Base-by-base conservation (phyloP, 208 protist species). In the Balamuthia mandrillaris region DNA sequence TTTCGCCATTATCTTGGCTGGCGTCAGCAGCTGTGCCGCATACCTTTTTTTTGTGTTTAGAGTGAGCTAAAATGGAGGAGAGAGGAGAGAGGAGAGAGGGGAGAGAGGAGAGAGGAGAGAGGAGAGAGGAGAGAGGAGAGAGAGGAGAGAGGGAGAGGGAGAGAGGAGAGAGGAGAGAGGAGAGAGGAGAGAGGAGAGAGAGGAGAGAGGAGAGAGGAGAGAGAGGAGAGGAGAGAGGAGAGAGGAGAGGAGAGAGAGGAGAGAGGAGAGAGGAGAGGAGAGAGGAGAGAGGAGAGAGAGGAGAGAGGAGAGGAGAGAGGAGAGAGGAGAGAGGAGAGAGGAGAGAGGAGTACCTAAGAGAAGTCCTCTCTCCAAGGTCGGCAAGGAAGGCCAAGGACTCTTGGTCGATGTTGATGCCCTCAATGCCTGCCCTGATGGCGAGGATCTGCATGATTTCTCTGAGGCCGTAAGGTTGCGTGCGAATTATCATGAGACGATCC, bases 401-500 rank as follows among this genome's bases (percentile, higher is more conserved):
- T 27, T 97, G 94, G 0, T 94, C 90, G n/a, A 99, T 91, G 70
- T 94, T 88, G 56, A 99, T 94, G 31, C 95, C 95, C 90, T 99
- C 98, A 18, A 98, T 96, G 44, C 96, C 91, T 3, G 96, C 95
- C 70, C 97, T 93, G 72, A 98, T 98, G 49, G 94, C 91, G 16
- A 98, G 91, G 92, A 99, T 98, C 31, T 96, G 72, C 12, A 85
- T 47, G 27, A 52, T 98, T 85, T 99, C 98, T 3, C 97, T 91
- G 65, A 93, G 81, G 14, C 84, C 92, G 92, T 99, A 99, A 54
- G 97, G 96, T 29, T 95, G 88, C 21, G 98, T 99, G 42, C 95
- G 93, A 66, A 99, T 97, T 87, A 99, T 99, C 81, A 99, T 92
- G 5, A 99, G 89, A 66, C 99, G 97, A 88, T 99, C 99, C 6